Evolutionary conservation across 495 filamentous ascomycete species (phyloP), one percentile per base, ranked within the genome.

Genomic region (Podospora pseudocomata): DNA sequence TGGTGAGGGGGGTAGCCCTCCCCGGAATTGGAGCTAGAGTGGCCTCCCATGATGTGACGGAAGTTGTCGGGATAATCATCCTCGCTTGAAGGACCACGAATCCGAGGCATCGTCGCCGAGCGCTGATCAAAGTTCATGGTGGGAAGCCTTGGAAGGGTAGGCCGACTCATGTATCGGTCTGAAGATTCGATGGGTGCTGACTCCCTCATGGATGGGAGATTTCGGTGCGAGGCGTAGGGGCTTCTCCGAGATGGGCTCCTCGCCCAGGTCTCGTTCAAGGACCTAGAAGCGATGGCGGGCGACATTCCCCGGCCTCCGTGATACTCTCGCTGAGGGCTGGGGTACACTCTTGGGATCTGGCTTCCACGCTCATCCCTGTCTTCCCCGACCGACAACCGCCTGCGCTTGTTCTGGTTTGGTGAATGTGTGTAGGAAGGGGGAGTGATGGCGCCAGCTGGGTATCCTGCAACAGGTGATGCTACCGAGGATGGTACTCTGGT

Each of bases 371-470:
- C 72, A 5, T 78, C 76, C 32, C 54, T 61, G 39, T 75, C 74
- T n/a, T 76, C 72, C 3, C 77, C 74, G 30, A 67, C 32, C 20
- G 77, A 79, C 15, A 75, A 55, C 15, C 78, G 73, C 66, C 76
- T 73, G 65, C 81, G 76, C 72, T 82, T 83, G 60, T 72, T 71
- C 15, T 68, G 68, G 55, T 55, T 71, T 30, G 80, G 78, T 30
- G 80, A 81, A 55, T 81, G 73, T 6, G 72, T 57, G 65, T 82
- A 81, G 28, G 78, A 73, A 5, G 77, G 73, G 5, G 77, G 71
- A 11, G 75, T 76, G 55, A 72, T 65, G 18, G 66, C 60, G 54
- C 73, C 71, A 58, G 30, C 65, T 28, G 55, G 70, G 23, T 66
- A 62, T n/a, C 62, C 60, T 13, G 68, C 65, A 16, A 71, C 67